Percentiles rank a stretch among this genome's conserved stretches.
These are phyloP conservation scores for Chaetoceros tenuissimus DNA, from an alignment of 108 stramenopile species.

Conservation along the genomic window DNA sequence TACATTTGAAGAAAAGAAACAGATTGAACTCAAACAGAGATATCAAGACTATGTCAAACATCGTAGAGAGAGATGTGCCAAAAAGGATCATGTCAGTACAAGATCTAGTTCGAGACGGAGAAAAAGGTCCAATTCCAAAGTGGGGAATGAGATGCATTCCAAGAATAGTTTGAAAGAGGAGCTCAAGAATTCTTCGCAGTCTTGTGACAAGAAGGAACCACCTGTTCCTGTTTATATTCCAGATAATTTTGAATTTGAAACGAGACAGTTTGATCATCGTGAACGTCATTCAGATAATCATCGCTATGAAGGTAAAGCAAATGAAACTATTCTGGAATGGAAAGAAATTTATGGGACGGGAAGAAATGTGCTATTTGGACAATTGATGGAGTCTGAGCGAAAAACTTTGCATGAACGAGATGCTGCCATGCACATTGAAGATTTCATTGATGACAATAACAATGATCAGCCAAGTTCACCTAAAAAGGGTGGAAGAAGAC, in stretches of 20 bases:
- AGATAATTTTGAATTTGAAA: not conserved
- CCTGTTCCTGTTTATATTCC: not conserved
- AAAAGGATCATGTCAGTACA: slow-evolving; percentile 11
- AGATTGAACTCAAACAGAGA: slow-evolving; percentile 49
- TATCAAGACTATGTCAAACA: slow-evolving; percentile 23
- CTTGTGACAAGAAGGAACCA: too few relatives aligned
- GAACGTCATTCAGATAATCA: not conserved
- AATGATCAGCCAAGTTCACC: not conserved
- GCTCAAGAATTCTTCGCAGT: not conserved
- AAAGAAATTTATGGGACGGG: not conserved
- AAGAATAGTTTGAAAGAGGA: not conserved
- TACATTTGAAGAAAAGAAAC: slow-evolving; percentile 51
- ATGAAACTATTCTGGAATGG: not conserved
- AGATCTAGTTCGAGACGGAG: slow-evolving; percentile 31
- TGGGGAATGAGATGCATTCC: slow-evolving; percentile 1
- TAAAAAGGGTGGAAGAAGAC: not conserved
- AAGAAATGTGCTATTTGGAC: slow-evolving; percentile 1
- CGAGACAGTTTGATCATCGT: not conserved
- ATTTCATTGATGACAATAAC: slow-evolving; percentile 7
- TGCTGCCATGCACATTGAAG: slow-evolving; percentile 1
- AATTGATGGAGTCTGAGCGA: not conserved
- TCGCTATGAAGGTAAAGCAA: not conserved
- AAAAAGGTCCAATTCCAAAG: slow-evolving; percentile 18
- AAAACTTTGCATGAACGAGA: slow-evolving; percentile 14
- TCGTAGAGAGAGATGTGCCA: not conserved